Evolutionary conservation across 352 stramenopile genomes (phyloP).

Genomic region (Globisporangium radiosum): DNA sequence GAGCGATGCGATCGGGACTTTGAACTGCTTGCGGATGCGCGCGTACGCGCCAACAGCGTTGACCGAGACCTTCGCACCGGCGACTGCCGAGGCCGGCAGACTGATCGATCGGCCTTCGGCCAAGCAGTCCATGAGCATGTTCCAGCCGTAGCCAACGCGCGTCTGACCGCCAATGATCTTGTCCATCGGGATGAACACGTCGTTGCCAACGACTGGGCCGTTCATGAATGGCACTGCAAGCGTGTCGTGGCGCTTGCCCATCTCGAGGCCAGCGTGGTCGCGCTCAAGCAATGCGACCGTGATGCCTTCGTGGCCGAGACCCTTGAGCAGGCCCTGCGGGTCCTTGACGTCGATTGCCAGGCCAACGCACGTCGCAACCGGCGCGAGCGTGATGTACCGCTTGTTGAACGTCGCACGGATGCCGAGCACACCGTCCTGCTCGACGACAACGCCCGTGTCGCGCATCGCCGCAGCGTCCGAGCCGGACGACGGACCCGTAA

Average conservation of each 20-base stretch:
- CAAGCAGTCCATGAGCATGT: conserved; percentile 99
- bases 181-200: conserved; percentile 98
- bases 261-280: conserved; percentile 91
- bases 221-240: conserved; percentile 98
- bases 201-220: conserved; percentile 92
- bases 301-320: conserved; percentile 91
- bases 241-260: conserved; percentile 95
- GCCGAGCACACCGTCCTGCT: conserved; percentile 92
- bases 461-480: conserved; percentile 95
- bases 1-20: conserved; percentile 97
- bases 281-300: conserved; percentile 95
- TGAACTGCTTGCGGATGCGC: conserved; percentile 97
- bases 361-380: conserved; percentile 95
- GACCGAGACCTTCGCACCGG: conserved; percentile 87
- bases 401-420: conserved; percentile 97
- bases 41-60: conserved; percentile 94
- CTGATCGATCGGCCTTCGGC: conserved; percentile 96
- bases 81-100: conserved; percentile 93
- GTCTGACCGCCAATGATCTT: conserved; percentile 97
- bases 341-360: conserved; percentile 96
- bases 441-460: conserved; percentile 91
- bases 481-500: conserved; percentile 93
- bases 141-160: conserved; percentile 96
- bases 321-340: conserved; percentile 92
- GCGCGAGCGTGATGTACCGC: conserved; percentile 98